Base-by-base conservation (phyloP, 2,329 filamentous ascomycete genomes). In the Nigrograna mackinnonii region DNA sequence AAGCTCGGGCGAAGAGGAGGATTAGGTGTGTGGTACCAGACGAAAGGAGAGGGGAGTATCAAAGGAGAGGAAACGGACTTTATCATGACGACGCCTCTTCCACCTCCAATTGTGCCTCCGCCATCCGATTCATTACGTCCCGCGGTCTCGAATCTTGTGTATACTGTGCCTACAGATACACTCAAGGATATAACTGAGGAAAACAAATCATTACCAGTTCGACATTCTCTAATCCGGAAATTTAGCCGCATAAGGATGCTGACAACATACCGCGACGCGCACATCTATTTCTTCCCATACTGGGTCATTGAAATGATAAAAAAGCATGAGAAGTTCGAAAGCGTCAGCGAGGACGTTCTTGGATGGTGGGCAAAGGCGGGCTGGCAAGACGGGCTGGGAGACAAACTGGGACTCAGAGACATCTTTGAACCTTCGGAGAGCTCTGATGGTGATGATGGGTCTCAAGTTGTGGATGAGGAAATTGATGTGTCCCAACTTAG, bases 1-100 rank as follows among this genome's bases (percentile, higher is more conserved):
- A 73, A 72, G 41, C 74, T 76, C 3, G 79, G 81, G 19, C 78
- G 82, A 48, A 87, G 87, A 68, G 91, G 91, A 31, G 94, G 90
- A 1, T 74, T 97, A 26, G 86, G 87, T 5, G 87, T 99, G 2
- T 97, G 88, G 84, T 97, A 96, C 67, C 83, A 92, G 59, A 95
- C 91, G 2, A 89, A 89, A 63, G 80, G 78, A 14, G 86, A 87
- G 48, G 84, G 83, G 5, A 83, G 84, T 24, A 80, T 92, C 49
- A 97, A 96, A 71, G 86, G 86, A 34, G 90, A 96, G 66, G 91
- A 96, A 66, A 94, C 90, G 2, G 92, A 97, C 62, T 96, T 96
- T 64, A 81, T 96, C 57, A 89, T 86, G 6, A 90, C 88, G 1
- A 80, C 87, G 0, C 83, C 87, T 3, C 72, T 94, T 5, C 73